These are phyloP conservation scores for Kuraishia hungarica DNA, from an alignment of 805 yeast species.

Conservation along the genomic window DNA sequence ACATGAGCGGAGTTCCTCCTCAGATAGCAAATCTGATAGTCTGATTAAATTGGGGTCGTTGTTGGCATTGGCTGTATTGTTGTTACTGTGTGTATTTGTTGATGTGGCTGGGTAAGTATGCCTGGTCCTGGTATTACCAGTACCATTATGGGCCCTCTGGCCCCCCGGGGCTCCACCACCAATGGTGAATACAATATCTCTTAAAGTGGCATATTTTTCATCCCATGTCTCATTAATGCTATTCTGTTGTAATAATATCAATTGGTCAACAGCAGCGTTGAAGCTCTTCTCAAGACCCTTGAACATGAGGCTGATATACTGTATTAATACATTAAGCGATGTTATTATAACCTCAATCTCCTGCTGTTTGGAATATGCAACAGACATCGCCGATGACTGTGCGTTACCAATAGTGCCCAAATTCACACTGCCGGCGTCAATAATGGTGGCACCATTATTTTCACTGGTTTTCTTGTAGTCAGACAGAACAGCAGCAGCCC, in stretches of 20 bases:
- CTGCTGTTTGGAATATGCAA: slow-evolving; percentile 8
- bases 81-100: neutral
- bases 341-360: slow-evolving; percentile 38
- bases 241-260: slow-evolving; percentile 29
- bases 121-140: neutral
- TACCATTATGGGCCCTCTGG: neutral
- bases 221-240: slow-evolving; percentile 35
- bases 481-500: slow-evolving; percentile 27
- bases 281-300: slow-evolving; percentile 30
- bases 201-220: slow-evolving; percentile 19
- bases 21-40: slow-evolving; percentile 26
- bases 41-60: slow-evolving; percentile 9
- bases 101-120: neutral
- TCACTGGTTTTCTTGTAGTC: slow-evolving; percentile 21
- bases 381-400: slow-evolving; percentile 4
- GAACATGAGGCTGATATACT: slow-evolving; percentile 38
- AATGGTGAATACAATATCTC: slow-evolving; percentile 17
- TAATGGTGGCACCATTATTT: neutral
- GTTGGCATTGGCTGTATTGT: slow-evolving; percentile 2
- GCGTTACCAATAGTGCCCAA: neutral
- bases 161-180: slow-evolving; percentile 3
- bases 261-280: slow-evolving; percentile 23
- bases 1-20: slow-evolving; percentile 17
- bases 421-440: neutral
- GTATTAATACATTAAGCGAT: slow-evolving; percentile 40